A percentile compares a stretch with the other conserved stretches of the same genome.
These are phyloP conservation scores for Thielaviopsis ethacetica DNA, from an alignment of 2,329 filamentous ascomycete species.

Conservation along the genomic window DNA sequence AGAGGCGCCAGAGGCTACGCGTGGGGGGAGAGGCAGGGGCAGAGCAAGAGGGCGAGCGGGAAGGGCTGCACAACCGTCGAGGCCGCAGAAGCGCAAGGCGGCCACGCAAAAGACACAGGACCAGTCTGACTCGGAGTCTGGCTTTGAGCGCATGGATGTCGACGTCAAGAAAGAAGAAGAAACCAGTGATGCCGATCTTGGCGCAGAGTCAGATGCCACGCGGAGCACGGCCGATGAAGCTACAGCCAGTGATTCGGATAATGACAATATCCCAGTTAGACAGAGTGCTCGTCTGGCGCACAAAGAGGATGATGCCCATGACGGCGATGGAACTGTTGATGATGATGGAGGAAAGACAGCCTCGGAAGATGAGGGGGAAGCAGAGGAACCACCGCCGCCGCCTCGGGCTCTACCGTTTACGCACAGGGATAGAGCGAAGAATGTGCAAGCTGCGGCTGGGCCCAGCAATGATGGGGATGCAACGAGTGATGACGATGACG, in stretches of 20 bases:
- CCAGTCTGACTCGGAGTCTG: slow-evolving; percentile 21
- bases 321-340: background rate
- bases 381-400: slow-evolving; percentile 18
- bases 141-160: slow-evolving; percentile 34
- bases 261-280: slow-evolving; percentile 19
- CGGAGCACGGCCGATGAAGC: slow-evolving; percentile 24
- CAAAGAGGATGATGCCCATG: background rate
- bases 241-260: slow-evolving; percentile 24
- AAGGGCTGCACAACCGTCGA: slow-evolving; percentile 20
- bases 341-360: background rate
- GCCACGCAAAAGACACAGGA: slow-evolving; percentile 23
- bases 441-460: slow-evolving; percentile 25
- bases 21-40: background rate
- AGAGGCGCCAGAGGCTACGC: background rate
- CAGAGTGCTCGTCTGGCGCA: slow-evolving; percentile 4
- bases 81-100: slow-evolving; percentile 35
- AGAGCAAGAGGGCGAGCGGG: background rate
- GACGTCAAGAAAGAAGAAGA: slow-evolving; percentile 18
- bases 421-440: slow-evolving; percentile 17
- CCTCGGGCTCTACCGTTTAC: slow-evolving; percentile 30
- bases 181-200: slow-evolving; percentile 10
- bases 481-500: background rate
- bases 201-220: slow-evolving; percentile 21
- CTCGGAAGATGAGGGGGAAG: slow-evolving; percentile 11
- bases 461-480: slow-evolving; percentile 25